These are phyloP conservation scores for Blattamonas nauphoetae DNA, from an alignment of 78 protist genomes.

Conservation along the genomic window DNA sequence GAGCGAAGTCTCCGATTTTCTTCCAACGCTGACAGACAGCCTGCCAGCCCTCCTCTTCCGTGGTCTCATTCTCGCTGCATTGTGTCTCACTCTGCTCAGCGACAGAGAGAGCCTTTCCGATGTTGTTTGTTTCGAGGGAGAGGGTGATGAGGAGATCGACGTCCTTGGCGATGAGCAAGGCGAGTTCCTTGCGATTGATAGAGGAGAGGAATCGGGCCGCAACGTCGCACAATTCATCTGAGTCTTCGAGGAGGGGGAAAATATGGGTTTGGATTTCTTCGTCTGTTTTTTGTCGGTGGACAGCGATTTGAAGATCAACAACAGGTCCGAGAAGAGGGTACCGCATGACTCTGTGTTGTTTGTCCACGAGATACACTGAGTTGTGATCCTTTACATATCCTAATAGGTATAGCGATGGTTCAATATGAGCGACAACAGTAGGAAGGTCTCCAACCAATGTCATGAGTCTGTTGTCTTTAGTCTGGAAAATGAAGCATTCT, in stretches of 20 bases:
- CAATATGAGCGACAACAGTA: not conserved
- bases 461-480: not conserved
- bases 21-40: not conserved
- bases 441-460: not conserved
- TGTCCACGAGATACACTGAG: not conserved
- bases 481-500: not conserved
- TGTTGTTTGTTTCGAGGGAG: not conserved
- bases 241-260: not conserved
- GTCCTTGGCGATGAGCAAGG: not conserved
- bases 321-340: not conserved
- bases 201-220: not conserved
- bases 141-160: not conserved
- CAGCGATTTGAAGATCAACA: not conserved
- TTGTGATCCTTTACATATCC: not conserved
- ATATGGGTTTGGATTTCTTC: not conserved
- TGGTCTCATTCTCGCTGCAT: not conserved
- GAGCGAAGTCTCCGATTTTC: not conserved
- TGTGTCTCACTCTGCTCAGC: not conserved
- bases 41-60: not conserved
- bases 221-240: not conserved
- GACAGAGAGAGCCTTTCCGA: not conserved
- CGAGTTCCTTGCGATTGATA: not conserved
- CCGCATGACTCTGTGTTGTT: not conserved
- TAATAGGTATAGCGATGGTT: not conserved
- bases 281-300: not conserved